Evolutionary conservation across 305 asterid genomes (phyloP).

Genomic region (Rubia occidens): DNA sequence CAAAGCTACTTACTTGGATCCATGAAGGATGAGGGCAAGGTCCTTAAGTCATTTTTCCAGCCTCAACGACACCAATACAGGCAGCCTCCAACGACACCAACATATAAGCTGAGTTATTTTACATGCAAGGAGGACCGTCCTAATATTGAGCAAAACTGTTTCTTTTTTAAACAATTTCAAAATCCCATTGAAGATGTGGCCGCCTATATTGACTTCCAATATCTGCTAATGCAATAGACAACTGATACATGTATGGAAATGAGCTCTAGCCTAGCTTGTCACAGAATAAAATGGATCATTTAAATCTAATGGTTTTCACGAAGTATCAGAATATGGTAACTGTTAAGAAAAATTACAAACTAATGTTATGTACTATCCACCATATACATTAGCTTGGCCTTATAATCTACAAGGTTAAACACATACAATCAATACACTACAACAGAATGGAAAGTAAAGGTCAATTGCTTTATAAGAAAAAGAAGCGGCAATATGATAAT

Average conservation of each 20-base stretch:
- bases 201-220: not conserved
- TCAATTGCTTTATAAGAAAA: not conserved
- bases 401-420: not conserved
- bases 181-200: not conserved
- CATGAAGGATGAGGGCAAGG: constrained; percentile 85
- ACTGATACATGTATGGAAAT: not conserved
- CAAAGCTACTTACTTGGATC: constrained; percentile 60
- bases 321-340: not conserved
- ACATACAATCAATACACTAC: not conserved
- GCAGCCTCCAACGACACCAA: constrained; percentile 76
- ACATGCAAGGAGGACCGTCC: not conserved
- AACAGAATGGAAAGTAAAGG: not conserved
- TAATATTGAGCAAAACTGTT: not conserved
- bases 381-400: not conserved
- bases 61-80: constrained; percentile 76
- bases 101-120: not conserved
- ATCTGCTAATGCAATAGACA: not conserved
- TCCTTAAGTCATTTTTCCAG: constrained; percentile 98
- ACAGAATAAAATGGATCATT: not conserved
- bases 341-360: not conserved
- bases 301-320: not conserved
- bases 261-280: not conserved
- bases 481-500: not conserved
- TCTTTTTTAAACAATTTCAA: not conserved
- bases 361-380: not conserved